A percentile compares a stretch with the other conserved stretches of the same genome.
Evolutionary conservation across 176 grass and related monocot genomes (phyloP).

Genomic region (Rhipidocladum racemiflorum): DNA sequence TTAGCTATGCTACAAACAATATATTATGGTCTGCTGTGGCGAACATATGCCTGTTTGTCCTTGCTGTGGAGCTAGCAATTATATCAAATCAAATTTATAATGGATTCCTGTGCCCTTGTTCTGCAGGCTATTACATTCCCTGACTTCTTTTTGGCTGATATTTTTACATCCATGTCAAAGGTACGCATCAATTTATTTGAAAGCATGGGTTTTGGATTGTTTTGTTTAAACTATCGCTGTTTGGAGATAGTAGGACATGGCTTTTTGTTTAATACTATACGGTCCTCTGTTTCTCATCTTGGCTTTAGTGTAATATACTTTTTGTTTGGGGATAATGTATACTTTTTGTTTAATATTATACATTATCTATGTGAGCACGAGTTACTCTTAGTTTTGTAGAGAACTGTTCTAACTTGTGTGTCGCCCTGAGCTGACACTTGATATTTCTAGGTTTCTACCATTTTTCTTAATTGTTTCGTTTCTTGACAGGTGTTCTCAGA

Average conservation of each 20-base stretch:
- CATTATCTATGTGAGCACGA: not conserved
- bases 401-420: not conserved
- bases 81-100: slow-evolving; percentile 17
- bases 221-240: slow-evolving; percentile 1
- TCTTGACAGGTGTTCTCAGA: slow-evolving; percentile 92
- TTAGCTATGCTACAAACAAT: slow-evolving; percentile 13
- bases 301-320: not conserved
- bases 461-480: slow-evolving; percentile 27
- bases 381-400: not conserved
- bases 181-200: slow-evolving; percentile 34
- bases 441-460: not conserved
- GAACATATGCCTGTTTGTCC: slow-evolving; percentile 8
- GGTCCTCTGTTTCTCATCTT: slow-evolving; percentile 3
- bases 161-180: slow-evolving; percentile 99
- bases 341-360: too few species aligned
- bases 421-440: not conserved
- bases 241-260: not conserved
- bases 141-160: slow-evolving; percentile 99
- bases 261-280: not conserved
- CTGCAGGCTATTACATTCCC: slow-evolving; percentile 92
- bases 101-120: not conserved
- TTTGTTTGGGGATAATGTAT: too few species aligned
- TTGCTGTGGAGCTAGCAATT: not conserved
- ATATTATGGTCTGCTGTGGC: not conserved
- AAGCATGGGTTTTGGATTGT: not conserved